These are phyloP conservation scores for Trametopsis cervina DNA, from an alignment of 768 basidiomycete species.

Conservation along the genomic window DNA sequence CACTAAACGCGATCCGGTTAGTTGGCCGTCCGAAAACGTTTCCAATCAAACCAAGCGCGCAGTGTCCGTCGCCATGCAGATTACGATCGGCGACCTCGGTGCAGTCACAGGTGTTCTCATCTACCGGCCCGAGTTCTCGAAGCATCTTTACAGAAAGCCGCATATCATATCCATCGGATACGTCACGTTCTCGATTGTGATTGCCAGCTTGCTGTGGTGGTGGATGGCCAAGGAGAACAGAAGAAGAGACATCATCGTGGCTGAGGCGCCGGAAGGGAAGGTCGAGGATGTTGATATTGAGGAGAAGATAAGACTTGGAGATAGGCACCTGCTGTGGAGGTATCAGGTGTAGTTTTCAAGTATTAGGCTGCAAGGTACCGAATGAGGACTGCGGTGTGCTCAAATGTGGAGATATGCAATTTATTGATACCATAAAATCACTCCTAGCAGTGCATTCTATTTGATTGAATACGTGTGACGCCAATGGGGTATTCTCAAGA, in stretches of 20 bases:
- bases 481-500: neutral
- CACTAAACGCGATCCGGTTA: too few species aligned
- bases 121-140: conserved; percentile 43
- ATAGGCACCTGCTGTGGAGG: conserved; percentile 17
- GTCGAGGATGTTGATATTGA: conserved; percentile 13
- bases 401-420: neutral
- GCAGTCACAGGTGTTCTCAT: conserved; percentile 53
- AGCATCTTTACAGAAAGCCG: conserved; percentile 43
- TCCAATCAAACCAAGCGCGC: conserved; percentile 63
- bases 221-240: conserved; percentile 47
- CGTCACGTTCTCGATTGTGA: conserved; percentile 38
- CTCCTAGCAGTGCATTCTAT: neutral
- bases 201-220: conserved; percentile 37
- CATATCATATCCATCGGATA: conserved; percentile 59
- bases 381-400: neutral
- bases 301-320: conserved; percentile 21
- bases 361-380: neutral
- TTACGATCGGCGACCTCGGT: conserved; percentile 54
- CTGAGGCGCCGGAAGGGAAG: conserved; percentile 1
- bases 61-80: conserved; percentile 55
- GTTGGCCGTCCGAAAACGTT: conserved; percentile 62
- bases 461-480: neutral
- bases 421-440: neutral
- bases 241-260: conserved; percentile 29
- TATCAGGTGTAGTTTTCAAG: neutral